Conservation (phyloP, 257 asterid species). For the Primulina tabacum region DNA sequence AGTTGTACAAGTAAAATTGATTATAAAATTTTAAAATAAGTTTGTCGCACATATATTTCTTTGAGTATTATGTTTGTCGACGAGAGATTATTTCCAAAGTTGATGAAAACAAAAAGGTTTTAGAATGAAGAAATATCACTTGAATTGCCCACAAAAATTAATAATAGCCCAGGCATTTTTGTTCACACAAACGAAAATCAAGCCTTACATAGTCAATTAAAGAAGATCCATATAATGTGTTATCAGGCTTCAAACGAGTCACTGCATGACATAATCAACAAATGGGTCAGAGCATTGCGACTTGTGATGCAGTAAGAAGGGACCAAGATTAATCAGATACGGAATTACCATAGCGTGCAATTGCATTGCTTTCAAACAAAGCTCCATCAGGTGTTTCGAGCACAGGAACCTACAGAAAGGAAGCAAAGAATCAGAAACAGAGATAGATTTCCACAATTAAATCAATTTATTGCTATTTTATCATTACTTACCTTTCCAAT, state of each 20-base stretch:
- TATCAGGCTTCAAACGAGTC: conserved; percentile 48
- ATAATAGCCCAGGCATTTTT: background rate
- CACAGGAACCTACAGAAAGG: conserved; percentile 57
- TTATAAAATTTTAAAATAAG: too few relatives aligned
- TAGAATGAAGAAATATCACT: too few relatives aligned
- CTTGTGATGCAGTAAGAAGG: background rate
- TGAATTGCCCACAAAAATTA: background rate
- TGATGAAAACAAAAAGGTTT: background rate
- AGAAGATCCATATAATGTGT: conserved; percentile 64
- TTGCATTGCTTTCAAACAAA: conserved; percentile 78
- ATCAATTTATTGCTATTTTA: background rate
- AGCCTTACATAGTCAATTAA: conserved; percentile 60
- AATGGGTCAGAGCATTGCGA: conserved; percentile 14
- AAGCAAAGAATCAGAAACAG: conserved; percentile 7
- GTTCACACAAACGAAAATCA: background rate
- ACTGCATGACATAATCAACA: conserved; percentile 34
- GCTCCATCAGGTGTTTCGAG: conserved; percentile 87
- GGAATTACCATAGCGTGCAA: conserved; percentile 72
- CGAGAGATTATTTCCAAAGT: background rate
- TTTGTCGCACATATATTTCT: too few relatives aligned
- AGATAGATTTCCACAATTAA: background rate
- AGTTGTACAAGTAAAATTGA: too few relatives aligned
- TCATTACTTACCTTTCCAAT: conserved; percentile 60
- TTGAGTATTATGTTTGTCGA: background rate
- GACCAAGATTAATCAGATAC: background rate